Evolutionary conservation across 2,329 filamentous ascomycete species (phyloP), one percentile per base, ranked within the genome.

Genomic region (Claviceps monticola): DNA sequence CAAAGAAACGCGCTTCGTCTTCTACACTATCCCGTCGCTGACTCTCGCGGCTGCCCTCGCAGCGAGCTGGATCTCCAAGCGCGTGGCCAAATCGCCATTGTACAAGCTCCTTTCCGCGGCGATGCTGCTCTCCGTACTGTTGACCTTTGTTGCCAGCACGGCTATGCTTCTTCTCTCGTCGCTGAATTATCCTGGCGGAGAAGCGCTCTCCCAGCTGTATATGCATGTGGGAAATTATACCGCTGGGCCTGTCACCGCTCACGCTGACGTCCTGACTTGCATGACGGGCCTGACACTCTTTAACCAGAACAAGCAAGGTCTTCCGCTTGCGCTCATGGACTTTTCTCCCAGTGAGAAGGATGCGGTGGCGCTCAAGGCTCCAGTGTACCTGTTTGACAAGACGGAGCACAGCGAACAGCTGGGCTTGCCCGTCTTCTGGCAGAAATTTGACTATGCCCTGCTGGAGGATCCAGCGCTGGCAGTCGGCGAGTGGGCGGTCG

Each of bases 1-100:
- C 71, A 98, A 98, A 65, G 93, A 98, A 70, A 86, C 89, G 65
- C 86, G 93, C 17, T 98, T 98, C 72, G 83, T 98, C 59, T 82
- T 97, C 60, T 97, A 97, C 68, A 76, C 81, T 50, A 75, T 95
- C 23, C 93, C 93, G 0, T 75, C 84, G 0, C 71, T 97, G 34
- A 95, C 90, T 0, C 84, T 84, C 11, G 78, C 83, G 2, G 84
- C 88, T 0, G 83, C 88, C 3, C 74, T 88, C 4, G 83, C 82
- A 19, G 87, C 88, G 14, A 78, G 80, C 52, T 83, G 81, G 66
- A 70, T 94, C 56, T 86, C 80, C 69, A 74, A 71, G 1, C 82
- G 84, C 42, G 72, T 78, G n/a, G 61, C 71, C 5, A 90, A 88
- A 63, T 79, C 76, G 1, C 16, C 72, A 2, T 29, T 78, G 37